Percentiles rank a stretch among this genome's conserved stretches.
Evolutionary conservation across 257 asterid species (phyloP).

Genomic region (Petunia axillaris): DNA sequence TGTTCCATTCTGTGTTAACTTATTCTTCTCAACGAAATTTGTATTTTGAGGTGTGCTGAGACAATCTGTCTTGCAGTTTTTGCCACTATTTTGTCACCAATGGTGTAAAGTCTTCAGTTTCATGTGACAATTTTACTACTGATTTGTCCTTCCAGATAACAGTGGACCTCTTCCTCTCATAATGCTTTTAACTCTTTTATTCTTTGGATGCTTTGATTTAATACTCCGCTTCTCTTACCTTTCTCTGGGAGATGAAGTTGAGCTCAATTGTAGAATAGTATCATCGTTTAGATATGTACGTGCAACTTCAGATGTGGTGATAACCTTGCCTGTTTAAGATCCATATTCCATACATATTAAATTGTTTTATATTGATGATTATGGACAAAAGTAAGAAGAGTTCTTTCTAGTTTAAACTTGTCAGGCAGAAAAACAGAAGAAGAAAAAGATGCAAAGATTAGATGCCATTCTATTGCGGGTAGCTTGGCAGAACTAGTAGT

Average conservation of each 20-base stretch:
- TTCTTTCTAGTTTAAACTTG: too few species aligned
- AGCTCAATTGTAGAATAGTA: background rate
- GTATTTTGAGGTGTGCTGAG: conserved; percentile 18
- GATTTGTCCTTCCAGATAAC: background rate
- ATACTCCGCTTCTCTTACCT: background rate
- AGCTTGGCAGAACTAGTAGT: background rate
- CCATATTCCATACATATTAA: too few species aligned
- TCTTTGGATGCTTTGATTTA: background rate
- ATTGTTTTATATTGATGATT: too few species aligned
- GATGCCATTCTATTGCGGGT: too few species aligned
- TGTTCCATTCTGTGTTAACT: conserved; percentile 10
- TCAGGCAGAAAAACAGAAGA: too few species aligned
- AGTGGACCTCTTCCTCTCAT: background rate
- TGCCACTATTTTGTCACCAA: background rate
- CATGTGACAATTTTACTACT: conserved; percentile 14
- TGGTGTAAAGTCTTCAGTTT: background rate
- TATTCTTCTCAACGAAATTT: background rate
- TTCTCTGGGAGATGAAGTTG: background rate
- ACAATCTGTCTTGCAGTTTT: background rate
- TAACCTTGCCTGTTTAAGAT: too few species aligned
- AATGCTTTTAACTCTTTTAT: too few species aligned
- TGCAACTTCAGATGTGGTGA: too few species aligned
- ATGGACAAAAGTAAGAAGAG: too few species aligned
- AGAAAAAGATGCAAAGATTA: too few species aligned
- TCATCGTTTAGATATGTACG: background rate